These are phyloP conservation scores for Fraxinus quadrangulata DNA, from an alignment of 257 asterid species.

Conservation along the genomic window DNA sequence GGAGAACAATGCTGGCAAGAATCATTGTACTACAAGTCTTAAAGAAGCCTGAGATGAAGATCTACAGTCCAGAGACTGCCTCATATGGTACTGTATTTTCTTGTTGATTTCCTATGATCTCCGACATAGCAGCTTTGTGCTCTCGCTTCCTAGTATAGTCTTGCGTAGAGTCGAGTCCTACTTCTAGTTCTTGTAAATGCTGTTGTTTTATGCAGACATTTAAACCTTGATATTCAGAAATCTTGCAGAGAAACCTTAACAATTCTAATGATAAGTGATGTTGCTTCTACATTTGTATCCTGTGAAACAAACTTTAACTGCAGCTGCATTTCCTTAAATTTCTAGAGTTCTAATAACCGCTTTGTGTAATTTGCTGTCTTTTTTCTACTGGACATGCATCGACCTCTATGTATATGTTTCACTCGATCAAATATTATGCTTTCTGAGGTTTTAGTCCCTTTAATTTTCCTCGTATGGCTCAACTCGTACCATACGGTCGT, in stretches of 20 bases:
- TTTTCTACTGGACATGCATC: neutral
- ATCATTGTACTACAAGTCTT: neutral
- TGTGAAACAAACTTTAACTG: neutral
- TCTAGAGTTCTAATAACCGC: neutral
- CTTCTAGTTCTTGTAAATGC: conserved; percentile 49
- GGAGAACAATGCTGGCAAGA: neutral
- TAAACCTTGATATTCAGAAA: neutral
- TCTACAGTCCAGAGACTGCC: neutral
- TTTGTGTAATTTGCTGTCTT: neutral
- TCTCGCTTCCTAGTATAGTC: conserved; percentile 35
- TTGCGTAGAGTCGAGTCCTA: conserved; percentile 37
- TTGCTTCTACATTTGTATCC: neutral
- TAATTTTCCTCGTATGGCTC: neutral
- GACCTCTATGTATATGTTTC: neutral
- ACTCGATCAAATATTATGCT: neutral
- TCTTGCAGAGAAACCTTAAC: conserved; percentile 3
- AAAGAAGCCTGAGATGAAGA: neutral
- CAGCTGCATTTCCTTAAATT: neutral
- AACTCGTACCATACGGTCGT: neutral
- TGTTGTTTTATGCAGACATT: conserved; percentile 25
- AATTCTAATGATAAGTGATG: neutral
- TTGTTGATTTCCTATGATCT: neutral
- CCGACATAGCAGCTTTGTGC: conserved; percentile 15
- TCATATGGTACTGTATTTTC: neutral
- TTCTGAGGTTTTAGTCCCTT: neutral